Evolutionary conservation across 768 basidiomycete species (phyloP).

Genomic region (Calocybe cyanea): DNA sequence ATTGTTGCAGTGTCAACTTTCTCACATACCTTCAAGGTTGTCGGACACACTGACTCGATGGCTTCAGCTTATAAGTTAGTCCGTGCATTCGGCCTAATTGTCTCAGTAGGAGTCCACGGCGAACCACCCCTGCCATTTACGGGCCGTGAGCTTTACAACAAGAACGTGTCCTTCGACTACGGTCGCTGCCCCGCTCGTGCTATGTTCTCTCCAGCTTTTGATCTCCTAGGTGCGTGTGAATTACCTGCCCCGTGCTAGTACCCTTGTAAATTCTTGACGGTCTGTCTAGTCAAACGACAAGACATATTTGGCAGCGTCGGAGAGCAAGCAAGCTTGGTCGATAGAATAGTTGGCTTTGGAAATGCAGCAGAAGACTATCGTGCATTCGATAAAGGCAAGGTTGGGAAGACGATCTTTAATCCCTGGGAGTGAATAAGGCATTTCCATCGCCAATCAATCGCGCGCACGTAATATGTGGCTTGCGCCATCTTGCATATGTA

Average conservation of each 20-base stretch:
- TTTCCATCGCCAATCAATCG: not conserved
- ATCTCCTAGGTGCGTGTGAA: constrained; percentile 45
- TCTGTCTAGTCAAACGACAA: constrained; percentile 50
- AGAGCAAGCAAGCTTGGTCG: constrained; percentile 56
- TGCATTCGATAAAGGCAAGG: constrained; percentile 65
- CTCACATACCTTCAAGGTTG: constrained; percentile 42
- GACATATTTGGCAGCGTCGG: constrained; percentile 77
- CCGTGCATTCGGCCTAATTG: constrained; percentile 70
- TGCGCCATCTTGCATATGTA: no score
- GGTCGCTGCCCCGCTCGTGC: constrained; percentile 79
- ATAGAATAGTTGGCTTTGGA: constrained; percentile 58
- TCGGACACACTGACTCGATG: constrained; percentile 64
- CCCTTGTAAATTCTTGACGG: not conserved
- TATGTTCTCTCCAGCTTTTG: constrained; percentile 70
- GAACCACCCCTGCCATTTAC: constrained; percentile 51
- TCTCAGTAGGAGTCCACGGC: constrained; percentile 72
- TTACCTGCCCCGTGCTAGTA: not conserved
- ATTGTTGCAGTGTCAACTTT: not conserved
- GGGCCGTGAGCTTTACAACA: constrained; percentile 59
- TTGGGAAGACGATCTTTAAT: constrained; percentile 77
- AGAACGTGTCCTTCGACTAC: constrained; percentile 78
- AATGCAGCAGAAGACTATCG: constrained; percentile 57
- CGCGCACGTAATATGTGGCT: no score
- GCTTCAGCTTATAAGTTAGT: constrained; percentile 67
- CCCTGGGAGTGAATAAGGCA: constrained; percentile 50